Evolutionary conservation across 2,329 filamentous ascomycete species (phyloP).

Genomic region (Saccharata proteae): DNA sequence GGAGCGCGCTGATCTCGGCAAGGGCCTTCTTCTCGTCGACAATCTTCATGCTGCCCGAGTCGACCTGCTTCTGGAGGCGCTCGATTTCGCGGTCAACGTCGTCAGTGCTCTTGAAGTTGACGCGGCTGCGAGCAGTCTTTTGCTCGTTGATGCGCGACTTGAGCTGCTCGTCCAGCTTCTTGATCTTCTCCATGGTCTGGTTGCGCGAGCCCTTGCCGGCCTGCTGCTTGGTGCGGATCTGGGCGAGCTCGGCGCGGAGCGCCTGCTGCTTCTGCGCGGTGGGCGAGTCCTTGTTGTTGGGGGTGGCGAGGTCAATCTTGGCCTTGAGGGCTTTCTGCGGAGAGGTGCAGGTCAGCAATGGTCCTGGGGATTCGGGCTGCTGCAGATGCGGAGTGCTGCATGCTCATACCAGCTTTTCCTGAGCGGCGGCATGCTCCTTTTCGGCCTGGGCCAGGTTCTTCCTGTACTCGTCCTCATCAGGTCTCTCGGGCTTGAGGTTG

Average conservation of each 20-base stretch:
- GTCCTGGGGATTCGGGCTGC: not conserved
- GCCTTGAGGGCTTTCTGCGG: slow-evolving; percentile 69
- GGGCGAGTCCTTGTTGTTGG: slow-evolving; percentile 72
- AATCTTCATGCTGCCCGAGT: slow-evolving; percentile 81
- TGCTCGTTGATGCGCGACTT: slow-evolving; percentile 77
- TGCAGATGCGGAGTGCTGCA: slow-evolving; percentile 2
- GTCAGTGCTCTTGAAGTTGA: slow-evolving; percentile 75
- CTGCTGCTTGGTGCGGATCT: slow-evolving; percentile 79
- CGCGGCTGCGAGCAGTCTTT: slow-evolving; percentile 69
- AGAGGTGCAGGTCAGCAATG: slow-evolving; percentile 10
- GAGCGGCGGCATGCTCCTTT: slow-evolving; percentile 69
- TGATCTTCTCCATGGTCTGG: slow-evolving; percentile 77
- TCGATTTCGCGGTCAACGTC: slow-evolving; percentile 79
- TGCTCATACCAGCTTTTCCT: slow-evolving; percentile 53
- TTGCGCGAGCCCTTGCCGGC: slow-evolving; percentile 73
- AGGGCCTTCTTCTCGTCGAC: slow-evolving; percentile 96
- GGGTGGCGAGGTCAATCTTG: slow-evolving; percentile 74
- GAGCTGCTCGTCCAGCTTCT: slow-evolving; percentile 78
- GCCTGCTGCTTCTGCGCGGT: slow-evolving; percentile 73
- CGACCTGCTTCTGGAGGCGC: slow-evolving; percentile 71
- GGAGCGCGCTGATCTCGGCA: slow-evolving; percentile 65
- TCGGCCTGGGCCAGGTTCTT: slow-evolving; percentile 66
- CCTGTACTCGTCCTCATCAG: slow-evolving; percentile 78
- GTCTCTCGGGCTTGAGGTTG: slow-evolving; percentile 65
- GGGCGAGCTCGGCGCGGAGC: slow-evolving; percentile 67